Evolutionary conservation across 2,329 filamentous ascomycete genomes (phyloP).

Genomic region (Hypoxylon rubiginosum): DNA sequence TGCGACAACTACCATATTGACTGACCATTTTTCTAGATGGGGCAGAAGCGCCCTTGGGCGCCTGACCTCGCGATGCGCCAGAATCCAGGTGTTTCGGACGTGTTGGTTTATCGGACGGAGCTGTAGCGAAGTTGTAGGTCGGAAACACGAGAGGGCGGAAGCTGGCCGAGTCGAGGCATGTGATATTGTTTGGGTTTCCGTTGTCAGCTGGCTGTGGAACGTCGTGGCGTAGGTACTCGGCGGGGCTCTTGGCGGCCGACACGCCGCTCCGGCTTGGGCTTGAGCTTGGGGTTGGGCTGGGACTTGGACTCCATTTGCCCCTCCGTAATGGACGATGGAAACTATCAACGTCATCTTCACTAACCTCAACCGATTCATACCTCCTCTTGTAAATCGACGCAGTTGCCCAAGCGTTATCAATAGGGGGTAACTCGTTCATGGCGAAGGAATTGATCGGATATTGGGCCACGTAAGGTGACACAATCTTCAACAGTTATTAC

Average conservation of each 20-base stretch:
- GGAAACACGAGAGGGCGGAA: constrained; percentile 16
- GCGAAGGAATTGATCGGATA: neutral
- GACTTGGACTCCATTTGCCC: neutral
- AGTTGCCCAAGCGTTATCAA: constrained; percentile 13
- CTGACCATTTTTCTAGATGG: constrained; percentile 38
- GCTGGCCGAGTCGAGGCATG: neutral
- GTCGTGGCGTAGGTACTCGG: constrained; percentile 4
- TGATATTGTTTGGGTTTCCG: constrained; percentile 14
- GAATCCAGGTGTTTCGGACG: neutral
- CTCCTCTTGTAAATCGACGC: neutral
- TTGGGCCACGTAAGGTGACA: neutral
- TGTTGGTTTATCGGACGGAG: neutral
- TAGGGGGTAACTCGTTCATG: neutral
- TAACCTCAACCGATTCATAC: neutral
- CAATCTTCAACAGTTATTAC: neutral
- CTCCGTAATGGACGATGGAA: neutral
- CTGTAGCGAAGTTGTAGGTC: constrained; percentile 10
- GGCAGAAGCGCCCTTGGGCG: constrained; percentile 35
- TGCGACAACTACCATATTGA: constrained; percentile 4
- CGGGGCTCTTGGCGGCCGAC: constrained; percentile 43
- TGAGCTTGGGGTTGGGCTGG: neutral
- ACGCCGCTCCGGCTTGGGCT: constrained; percentile 19
- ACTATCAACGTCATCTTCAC: constrained; percentile 33
- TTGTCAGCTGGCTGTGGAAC: constrained; percentile 11
- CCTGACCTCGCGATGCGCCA: constrained; percentile 10